phyloP scores from a whole-genome alignment of 805 yeast species.

The Saccharomycopsis oosterbeekiorum region DNA sequence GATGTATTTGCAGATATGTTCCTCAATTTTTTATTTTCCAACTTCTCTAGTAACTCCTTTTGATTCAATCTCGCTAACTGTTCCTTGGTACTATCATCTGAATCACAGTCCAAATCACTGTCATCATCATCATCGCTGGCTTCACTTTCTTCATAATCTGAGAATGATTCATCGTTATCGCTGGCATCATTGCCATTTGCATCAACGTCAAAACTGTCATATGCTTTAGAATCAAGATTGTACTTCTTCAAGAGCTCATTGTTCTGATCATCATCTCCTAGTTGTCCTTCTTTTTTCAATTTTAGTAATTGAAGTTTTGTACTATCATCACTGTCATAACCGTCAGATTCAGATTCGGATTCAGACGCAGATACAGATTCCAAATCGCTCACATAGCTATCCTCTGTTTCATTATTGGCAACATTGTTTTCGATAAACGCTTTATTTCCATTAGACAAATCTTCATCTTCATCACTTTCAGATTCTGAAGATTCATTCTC shows the following conservation, averaged over 20 bases:
- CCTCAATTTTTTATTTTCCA: background rate
- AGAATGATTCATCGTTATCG: background rate
- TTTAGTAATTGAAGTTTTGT: slow-evolving; percentile 13
- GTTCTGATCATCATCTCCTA: slow-evolving; percentile 3
- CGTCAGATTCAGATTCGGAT: background rate
- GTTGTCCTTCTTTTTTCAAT: slow-evolving; percentile 12
- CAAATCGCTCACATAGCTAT: background rate
- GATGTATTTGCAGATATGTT: background rate
- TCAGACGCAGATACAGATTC: background rate
- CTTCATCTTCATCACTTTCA: slow-evolving; percentile 6
- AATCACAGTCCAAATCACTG: slow-evolving; percentile 2
- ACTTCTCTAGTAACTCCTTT: background rate
- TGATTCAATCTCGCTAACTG: slow-evolving; percentile 9
- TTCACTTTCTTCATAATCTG: slow-evolving; percentile 5
- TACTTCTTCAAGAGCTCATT: slow-evolving; percentile 4
- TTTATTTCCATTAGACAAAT: background rate
- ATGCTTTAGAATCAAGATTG: background rate
- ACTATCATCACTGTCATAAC: slow-evolving; percentile 18
- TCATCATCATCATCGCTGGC: slow-evolving; percentile 1
- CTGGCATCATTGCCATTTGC: background rate
- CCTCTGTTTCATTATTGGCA: slow-evolving; percentile 4
- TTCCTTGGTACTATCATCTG: slow-evolving; percentile 16
- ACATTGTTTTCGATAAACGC: background rate
- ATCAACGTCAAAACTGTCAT: background rate
- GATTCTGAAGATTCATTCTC: slow-evolving; percentile 8